Percentiles rank a stretch among this genome's conserved stretches.
Conservation (phyloP, 108 stramenopile genomes). For the Parmales sp. region DNA sequence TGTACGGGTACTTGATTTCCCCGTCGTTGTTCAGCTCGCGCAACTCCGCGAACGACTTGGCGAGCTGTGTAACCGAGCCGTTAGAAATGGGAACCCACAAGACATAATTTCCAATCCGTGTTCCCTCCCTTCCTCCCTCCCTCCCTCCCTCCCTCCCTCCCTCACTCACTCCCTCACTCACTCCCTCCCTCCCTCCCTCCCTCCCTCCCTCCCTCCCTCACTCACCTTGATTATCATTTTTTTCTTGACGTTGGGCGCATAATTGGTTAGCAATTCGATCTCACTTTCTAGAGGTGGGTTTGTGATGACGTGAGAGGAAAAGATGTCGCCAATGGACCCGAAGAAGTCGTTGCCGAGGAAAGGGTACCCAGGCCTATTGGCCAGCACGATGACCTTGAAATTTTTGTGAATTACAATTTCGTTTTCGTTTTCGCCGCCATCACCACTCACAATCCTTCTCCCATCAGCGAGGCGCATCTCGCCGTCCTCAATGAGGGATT, state of each 20-base stretch:
- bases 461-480: constrained; percentile 70
- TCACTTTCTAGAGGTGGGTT: constrained; percentile 54
- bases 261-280: constrained; percentile 39
- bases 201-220: no score
- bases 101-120: not conserved
- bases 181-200: no score
- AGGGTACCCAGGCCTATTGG: constrained; percentile 79
- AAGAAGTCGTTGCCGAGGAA: constrained; percentile 80
- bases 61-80: constrained; percentile 21
- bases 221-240: no score
- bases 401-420: constrained; percentile 56
- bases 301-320: constrained; percentile 46
- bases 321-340: constrained; percentile 62
- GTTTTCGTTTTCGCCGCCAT: constrained; percentile 22
- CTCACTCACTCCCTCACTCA: no score
- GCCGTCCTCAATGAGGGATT: constrained; percentile 76
- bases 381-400: constrained; percentile 61
- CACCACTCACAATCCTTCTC: constrained; percentile 30
- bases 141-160: constrained; percentile 3
- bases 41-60: constrained; percentile 51
- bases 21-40: constrained; percentile 50
- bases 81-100: not conserved
- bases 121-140: not conserved
- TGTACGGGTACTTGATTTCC: constrained; percentile 62
- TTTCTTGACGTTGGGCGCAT: no score